Base-by-base conservation (phyloP, 140 eudicot genomes). In the Flaveria floridana region DNA sequence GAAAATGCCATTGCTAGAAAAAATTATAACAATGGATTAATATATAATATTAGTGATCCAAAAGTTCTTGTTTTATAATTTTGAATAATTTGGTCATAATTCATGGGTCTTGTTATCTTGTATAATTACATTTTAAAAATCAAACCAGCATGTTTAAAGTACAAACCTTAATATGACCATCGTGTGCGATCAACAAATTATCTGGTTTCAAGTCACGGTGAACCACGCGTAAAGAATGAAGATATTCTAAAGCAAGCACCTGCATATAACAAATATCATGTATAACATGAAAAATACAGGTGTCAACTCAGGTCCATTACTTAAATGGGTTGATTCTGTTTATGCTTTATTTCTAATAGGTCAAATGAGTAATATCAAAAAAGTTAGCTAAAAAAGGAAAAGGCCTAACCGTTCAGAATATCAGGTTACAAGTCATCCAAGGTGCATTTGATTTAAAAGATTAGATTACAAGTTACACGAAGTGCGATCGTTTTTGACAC, bases 171-270 rank as follows among this genome's bases (percentile, higher is more conserved):
- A 94, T 89, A 78, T 94, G 99, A 62, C 99, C 99, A 87, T 94
- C 99, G 84, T 94, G 99, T 42, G 99, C 97, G 82, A 94, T 94
- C 83, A 94, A 81, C 85, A 94, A 82, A 81, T 94, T 94, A 72
- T 94, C 99, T 30, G 99, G 99, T 84, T 94, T 94, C 56, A 94
- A 74, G 80, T 94, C 99, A 72, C 99, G 99, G 72, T 94, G 99
- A 85, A 94, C 99, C 76, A 94, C 96, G 13, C 87, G 89, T 28
- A 90, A 80, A 48, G 99, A 90, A 85, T 94, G 99, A 80, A 94
- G 79, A 85, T 94, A 94, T 76, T 94, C 99, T 90, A 94, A 80
- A 73, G 99, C 99, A 81, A 94, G 99, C 77, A 94, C 99, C 99
- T 94, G 85, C 66, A 64, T 68, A 51, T 69, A 65, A 53, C 42